Evolutionary conservation across 2,329 filamentous ascomycete species (phyloP), one percentile per base, ranked within the genome.

Genomic region (Falciphora oryzae): DNA sequence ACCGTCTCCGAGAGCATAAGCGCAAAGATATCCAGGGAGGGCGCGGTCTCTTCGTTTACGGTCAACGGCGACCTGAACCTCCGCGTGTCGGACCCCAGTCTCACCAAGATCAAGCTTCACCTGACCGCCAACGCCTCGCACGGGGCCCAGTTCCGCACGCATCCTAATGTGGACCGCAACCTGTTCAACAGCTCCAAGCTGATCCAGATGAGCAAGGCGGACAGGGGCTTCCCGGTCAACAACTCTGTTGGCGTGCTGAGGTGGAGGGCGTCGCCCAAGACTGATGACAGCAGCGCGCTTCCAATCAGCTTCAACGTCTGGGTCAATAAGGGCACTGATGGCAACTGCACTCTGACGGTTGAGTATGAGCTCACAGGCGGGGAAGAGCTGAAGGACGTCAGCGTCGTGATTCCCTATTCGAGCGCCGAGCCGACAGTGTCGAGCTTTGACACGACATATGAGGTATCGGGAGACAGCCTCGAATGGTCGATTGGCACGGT

Each of bases 301-400:
- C 95, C 95, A 10, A 95, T 99, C 72, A 95, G 91, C 53, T 98
- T 99, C 76, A 97, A 93, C 2, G 94, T 97, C 53, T 99, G 95
- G 95, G 92, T 96, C 66, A 97, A 97, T 78, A 93, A 93, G 77
- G 90, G 91, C 61, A 85, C 87, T 28, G 86, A 89, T 60, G 87
- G 88, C 74, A 93, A 89, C 72, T 96, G 89, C 77, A 96, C 91
- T 69, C 87, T 99, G 73, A 99, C 94, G 1, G 86, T 98, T 44
- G 95, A 98, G 77, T 99, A 98, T 75, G 95, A 99, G 76, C 85
- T 97, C 66, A 94, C 91, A 0, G 91, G 93, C 63, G 83, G 87
- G 2, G 91, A 94, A 69, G 78, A 85, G 16, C 81, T 99, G 66
- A 89, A 88, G 68, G 93, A 98, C 73, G 94, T 98, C 60, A 85